A percentile compares a stretch with the other conserved stretches of the same genome.
These are phyloP conservation scores for Aphanomyces stellatus DNA, from an alignment of 352 stramenopile genomes.

Conservation along the genomic window DNA sequence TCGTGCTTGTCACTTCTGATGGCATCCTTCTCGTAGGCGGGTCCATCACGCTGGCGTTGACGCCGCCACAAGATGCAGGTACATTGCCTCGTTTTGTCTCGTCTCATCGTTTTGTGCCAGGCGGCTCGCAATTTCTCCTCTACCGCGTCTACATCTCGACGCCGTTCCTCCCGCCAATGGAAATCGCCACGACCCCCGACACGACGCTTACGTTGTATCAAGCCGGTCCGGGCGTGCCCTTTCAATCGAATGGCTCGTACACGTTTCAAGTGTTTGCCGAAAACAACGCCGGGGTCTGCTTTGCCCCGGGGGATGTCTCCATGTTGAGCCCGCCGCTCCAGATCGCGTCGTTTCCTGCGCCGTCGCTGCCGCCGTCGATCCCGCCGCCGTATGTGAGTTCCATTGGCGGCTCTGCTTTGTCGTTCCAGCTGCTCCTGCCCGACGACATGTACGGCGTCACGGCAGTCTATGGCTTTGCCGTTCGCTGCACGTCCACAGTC, in stretches of 20 bases:
- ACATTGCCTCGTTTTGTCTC: not conserved
- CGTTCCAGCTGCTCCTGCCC: not conserved
- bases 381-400: not conserved
- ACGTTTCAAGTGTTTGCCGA: not conserved
- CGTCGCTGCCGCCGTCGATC: not conserved
- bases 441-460: constrained; percentile 3
- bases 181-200: not conserved
- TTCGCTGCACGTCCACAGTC: not conserved
- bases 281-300: not conserved
- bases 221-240: not conserved
- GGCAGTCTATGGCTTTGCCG: not conserved
- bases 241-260: not conserved
- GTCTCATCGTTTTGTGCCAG: not conserved
- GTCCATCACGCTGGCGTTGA: not conserved
- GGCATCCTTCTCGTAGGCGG: too few relatives aligned
- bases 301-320: not conserved
- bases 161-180: not conserved
- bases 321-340: not conserved
- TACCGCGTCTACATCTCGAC: not conserved
- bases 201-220: not conserved
- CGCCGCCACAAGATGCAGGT: constrained; percentile 4
- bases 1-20: too few relatives aligned
- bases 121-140: not conserved
- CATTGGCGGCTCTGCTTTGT: not conserved
- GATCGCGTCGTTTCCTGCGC: not conserved